Evolutionary conservation across 2,329 filamentous ascomycete species (phyloP).

Genomic region (Aureobasidium namibiae): DNA sequence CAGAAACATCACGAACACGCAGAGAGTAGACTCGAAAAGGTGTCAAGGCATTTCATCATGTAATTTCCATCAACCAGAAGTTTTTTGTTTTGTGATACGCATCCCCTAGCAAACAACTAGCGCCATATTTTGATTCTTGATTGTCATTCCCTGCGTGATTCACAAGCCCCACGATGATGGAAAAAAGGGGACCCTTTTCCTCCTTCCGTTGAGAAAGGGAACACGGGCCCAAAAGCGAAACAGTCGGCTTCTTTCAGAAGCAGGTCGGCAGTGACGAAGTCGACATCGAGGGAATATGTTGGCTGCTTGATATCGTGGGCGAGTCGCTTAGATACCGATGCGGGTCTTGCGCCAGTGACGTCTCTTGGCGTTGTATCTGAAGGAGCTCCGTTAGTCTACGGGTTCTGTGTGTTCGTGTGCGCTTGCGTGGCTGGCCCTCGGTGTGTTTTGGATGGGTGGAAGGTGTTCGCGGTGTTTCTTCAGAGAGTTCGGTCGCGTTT

Average conservation of each 20-base stretch:
- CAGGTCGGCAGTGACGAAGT: constrained; percentile 3
- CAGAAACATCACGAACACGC: background rate
- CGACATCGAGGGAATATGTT: constrained; percentile 13
- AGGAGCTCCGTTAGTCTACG: constrained; percentile 5
- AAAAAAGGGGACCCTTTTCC: background rate
- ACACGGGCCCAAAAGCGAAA: constrained; percentile 10
- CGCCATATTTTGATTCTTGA: constrained; percentile 9
- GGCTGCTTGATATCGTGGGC: constrained; percentile 20
- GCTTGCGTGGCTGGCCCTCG: background rate
- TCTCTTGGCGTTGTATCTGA: constrained; percentile 99
- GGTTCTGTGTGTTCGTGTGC: background rate
- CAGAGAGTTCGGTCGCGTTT: background rate
- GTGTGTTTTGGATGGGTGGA: background rate
- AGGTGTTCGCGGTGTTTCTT: background rate
- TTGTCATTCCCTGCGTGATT: constrained; percentile 10
- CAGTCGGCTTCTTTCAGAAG: constrained; percentile 10
- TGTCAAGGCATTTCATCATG: constrained; percentile 10
- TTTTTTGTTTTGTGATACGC: constrained; percentile 11
- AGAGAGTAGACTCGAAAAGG: background rate
- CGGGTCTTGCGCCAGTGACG: constrained; percentile 99
- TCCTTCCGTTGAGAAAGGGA: background rate
- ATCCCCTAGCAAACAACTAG: constrained; percentile 13
- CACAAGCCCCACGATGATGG: constrained; percentile 10
- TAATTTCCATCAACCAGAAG: constrained; percentile 14
- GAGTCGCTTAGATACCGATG: constrained; percentile 85